Conservation (phyloP, 208 protist species). For the Acanthamoeba pearcei region DNA sequence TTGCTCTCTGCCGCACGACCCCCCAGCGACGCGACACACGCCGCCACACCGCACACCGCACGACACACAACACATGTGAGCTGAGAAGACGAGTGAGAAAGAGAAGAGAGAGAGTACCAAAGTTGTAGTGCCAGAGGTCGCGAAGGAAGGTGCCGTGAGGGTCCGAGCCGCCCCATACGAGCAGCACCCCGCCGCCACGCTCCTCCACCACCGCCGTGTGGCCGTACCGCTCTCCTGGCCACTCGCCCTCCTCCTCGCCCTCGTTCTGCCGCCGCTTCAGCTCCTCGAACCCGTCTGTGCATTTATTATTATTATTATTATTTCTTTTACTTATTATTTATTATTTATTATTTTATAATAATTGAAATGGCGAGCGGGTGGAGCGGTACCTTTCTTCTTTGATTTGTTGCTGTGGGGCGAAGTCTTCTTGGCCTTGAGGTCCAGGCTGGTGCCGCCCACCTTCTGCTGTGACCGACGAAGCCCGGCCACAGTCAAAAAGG, state of each 20-base stretch:
- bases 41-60: not conserved
- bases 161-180: constrained; percentile 56
- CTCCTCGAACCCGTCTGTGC: constrained; percentile 48
- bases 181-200: constrained; percentile 45
- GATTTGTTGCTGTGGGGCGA: not conserved
- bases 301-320: no score
- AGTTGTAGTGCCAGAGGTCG: constrained; percentile 74
- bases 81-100: not conserved
- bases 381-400: constrained; percentile 29
- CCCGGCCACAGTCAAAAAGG: not conserved
- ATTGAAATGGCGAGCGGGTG: no score
- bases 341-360: no score
- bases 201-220: constrained; percentile 62
- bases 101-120: not conserved
- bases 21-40: not conserved
- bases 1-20: not conserved
- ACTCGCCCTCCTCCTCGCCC: not conserved
- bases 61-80: not conserved
- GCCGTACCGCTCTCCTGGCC: constrained; percentile 61
- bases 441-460: not conserved
- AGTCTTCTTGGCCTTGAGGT: not conserved
- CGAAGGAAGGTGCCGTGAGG: not conserved
- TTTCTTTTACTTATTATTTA: no score
- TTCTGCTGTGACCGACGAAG: not conserved
- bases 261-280: constrained; percentile 3